Percentiles rank a stretch among this genome's conserved stretches.
Conservation (phyloP, 2,329 filamentous ascomycete species). For the Hyphodiscus sp. region DNA sequence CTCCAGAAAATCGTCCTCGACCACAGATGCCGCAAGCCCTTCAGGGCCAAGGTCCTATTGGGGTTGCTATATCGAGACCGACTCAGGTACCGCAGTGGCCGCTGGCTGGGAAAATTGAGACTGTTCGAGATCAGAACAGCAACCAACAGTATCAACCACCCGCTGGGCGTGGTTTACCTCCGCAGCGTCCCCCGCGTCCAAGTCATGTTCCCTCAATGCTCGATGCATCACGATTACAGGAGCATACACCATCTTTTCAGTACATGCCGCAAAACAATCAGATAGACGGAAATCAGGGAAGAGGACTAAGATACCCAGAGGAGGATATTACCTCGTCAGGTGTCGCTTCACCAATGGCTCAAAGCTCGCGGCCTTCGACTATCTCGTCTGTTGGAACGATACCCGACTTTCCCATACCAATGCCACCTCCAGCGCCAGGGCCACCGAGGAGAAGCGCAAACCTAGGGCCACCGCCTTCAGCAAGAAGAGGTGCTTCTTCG, state of each 20-base stretch:
- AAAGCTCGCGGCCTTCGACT: constrained; percentile 46
- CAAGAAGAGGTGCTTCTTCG: constrained; percentile 54
- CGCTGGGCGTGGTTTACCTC: constrained; percentile 43
- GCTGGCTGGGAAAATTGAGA: constrained; percentile 29
- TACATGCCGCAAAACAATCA: constrained; percentile 36
- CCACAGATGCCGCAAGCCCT: constrained; percentile 20
- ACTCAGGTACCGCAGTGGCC: constrained; percentile 50
- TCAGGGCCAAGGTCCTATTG: constrained; percentile 21
- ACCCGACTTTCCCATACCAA: constrained; percentile 40
- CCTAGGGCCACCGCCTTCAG: constrained; percentile 54
- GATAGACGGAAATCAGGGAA: constrained; percentile 3
- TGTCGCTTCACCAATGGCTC: constrained; percentile 40
- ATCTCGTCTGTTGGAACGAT: constrained; percentile 50
- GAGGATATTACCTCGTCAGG: constrained; percentile 29
- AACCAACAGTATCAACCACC: constrained; percentile 43
- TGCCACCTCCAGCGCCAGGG: constrained; percentile 8
- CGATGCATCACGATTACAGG: constrained; percentile 49
- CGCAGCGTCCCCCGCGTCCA: constrained; percentile 53
- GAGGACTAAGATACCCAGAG: neutral
- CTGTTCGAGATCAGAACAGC: constrained; percentile 8
- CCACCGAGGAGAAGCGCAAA: constrained; percentile 42
- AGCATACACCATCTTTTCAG: constrained; percentile 49
- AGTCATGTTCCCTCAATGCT: constrained; percentile 54
- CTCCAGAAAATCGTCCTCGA: constrained; percentile 16
- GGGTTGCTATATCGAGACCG: constrained; percentile 42